Evolutionary conservation across 495 filamentous ascomycete species (phyloP), one percentile per base, ranked within the genome.

Genomic region (Elasticomyces elasticus): DNA sequence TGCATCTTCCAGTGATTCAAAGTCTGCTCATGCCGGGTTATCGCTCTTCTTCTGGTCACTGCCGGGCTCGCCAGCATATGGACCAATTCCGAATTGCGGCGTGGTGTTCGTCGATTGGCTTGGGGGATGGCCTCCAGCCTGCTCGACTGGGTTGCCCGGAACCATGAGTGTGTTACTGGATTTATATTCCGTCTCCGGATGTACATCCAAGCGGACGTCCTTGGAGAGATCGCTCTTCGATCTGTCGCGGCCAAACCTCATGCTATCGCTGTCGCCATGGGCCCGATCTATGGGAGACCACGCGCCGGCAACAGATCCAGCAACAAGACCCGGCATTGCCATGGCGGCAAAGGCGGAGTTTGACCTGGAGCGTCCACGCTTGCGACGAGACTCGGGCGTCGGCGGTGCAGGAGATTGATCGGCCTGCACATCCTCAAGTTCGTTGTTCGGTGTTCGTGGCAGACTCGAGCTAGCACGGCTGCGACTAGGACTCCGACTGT

Each of bases 301-400:
- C 38, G 87, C 87, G 33, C 87, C 87, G 30, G 80, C 87, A 45
- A 95, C 82, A 68, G 84, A 85, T 48, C 87, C 88, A 31, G 89
- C 89, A 52, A 95, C 82, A 45, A 95, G 80, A 56, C 89, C 89
- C 23, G 89, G 84, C 87, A 86, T 85, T 4, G 87, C 85, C 1
- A 87, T 86, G 10, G 86, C 88, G 19, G 35, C 45, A 44, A 94
- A 78, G 1, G 85, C 81, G 0, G 87, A 94, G 69, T 89, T 94
- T 5, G 88, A 94, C 19, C 89, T 81, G 30, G 89, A 95, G 52
- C 89, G 80, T 28, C 77, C 81, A 58, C 80, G 83, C 49, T 76
- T 77, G 25, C 86, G 79, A 1, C 56, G 78, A 19, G 85, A 86
- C 49, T 90, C 86, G 0, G 89, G 85, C 0, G 85, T 86, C 1